Base-by-base conservation (phyloP, 805 yeast species). In the Spathaspora sp. region DNA sequence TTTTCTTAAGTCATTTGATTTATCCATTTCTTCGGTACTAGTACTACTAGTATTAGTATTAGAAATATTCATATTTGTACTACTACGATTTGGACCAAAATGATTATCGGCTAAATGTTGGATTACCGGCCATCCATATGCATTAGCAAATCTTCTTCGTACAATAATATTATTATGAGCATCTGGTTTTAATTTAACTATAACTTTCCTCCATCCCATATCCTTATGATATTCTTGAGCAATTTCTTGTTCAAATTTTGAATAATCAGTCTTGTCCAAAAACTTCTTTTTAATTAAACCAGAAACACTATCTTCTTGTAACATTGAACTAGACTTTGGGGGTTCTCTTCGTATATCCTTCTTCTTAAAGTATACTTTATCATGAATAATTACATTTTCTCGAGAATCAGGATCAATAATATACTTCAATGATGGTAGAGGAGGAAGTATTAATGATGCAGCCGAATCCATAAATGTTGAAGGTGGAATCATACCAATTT, bases 101-200 rank as follows among this genome's bases (percentile, higher is more conserved):
- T 88, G 94, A 50, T 81, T 79, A 14, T 79, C 73, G 0, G 87
- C 88, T 57, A 92, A 60, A 66, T 93, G 97, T 44, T 85, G 86
- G n/a, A 93, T 76, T 0, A 90, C 96, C 0, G 88, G 89, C 94
- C 97, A 90, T 1, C 99, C 99, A 68, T 86, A 92, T 0, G 97
- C 94, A 68, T 93, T 93, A 5, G 96, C 86, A 73, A 89, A 94
- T 55, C 89, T 72, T 57, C 99, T 77, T 55, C 99, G 75, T 1
- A 93, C 98, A 26, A 89, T 77, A 28, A 94, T 91, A 61, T 91
- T 93, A 61, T 93, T 93, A 63, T 93, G 99, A 0, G 99, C 97
- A 66, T 93, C 99, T 0, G 97, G 97, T 56, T 83, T 80, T 56
- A 94, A 70, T 43, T 83, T 83, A 1, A 92, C 97, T 26, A 94